Base-by-base conservation (phyloP, 2,329 filamentous ascomycete species). In the Acrocalymma vagum region DNA sequence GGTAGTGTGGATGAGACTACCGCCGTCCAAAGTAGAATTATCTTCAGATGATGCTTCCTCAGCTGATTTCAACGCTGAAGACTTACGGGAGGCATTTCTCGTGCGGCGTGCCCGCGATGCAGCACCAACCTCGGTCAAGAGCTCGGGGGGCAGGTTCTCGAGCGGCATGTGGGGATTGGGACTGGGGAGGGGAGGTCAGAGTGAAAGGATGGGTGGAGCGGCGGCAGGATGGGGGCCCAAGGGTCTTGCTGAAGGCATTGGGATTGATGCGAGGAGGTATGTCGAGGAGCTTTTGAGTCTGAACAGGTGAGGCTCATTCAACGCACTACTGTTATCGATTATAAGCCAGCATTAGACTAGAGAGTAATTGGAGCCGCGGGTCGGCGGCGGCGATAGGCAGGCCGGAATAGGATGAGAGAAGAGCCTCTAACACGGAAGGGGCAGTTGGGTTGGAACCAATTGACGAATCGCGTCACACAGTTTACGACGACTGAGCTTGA, bases 221-320 rank as follows among this genome's bases (percentile, higher is more conserved):
- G 69, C 30, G 58, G 77, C 41, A 73, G 81, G 76, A 57, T 77
- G 29, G 80, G 82, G 81, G 3, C 80, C 84, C 2, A 79, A 77
- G 14, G 79, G 79, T 39, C 67, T 90, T 51, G 83, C 81, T 0
- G 84, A 88, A 58, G 88, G 87, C 0, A 89, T 92, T 49, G 88
- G 88, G 0, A 78, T 91, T 22, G 88, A 92, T 73, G 89, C 87
- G 20, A 79, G 84, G 65, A 81, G 80, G 62, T 91, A 91, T 66
- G 82, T 91, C 4, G 87, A 91, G 65, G 84, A 83, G 1, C 63
- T 92, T 40, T 71, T 91, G 65, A 88, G 78, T 59, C 65, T 90
- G 60, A 80, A 79, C 62, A 67, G 66, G 31, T 69, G 48, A 58
- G n/a, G 20, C n/a, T 15, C n/a, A n/a, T n/a, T n/a, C n/a, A n/a